phyloP scores from a whole-genome alignment of 2,329 filamentous ascomycete species.

The Pseudogymnoascus pannorum region DNA sequence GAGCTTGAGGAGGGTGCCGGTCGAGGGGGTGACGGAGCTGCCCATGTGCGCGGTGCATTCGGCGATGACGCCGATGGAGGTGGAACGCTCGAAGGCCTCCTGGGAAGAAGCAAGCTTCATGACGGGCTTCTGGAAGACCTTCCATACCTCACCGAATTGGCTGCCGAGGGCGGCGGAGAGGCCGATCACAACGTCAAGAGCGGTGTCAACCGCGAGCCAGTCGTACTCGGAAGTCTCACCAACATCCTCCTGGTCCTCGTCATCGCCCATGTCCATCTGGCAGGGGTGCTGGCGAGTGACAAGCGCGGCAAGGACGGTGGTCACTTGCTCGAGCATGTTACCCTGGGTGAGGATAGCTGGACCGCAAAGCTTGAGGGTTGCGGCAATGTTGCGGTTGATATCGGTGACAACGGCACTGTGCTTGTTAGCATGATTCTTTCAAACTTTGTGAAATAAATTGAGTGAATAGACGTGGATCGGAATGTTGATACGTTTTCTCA shows the following conservation, averaged over 20 bases:
- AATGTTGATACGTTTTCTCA: slow-evolving; percentile 69
- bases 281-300: slow-evolving; percentile 87
- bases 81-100: slow-evolving; percentile 80
- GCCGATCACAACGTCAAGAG: slow-evolving; percentile 81
- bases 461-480: slow-evolving; percentile 31
- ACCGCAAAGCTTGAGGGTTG: slow-evolving; percentile 83
- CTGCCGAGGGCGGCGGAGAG: slow-evolving; percentile 74
- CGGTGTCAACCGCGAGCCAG: slow-evolving; percentile 93
- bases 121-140: slow-evolving; percentile 88
- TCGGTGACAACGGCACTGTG: slow-evolving; percentile 79
- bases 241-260: slow-evolving; percentile 67
- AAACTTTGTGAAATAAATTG: slow-evolving; percentile 14
- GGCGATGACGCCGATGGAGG: slow-evolving; percentile 84
- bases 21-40: slow-evolving; percentile 72
- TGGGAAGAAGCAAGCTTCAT: slow-evolving; percentile 81
- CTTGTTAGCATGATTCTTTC: slow-evolving; percentile 35
- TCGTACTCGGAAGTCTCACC: slow-evolving; percentile 88
- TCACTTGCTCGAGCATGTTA: slow-evolving; percentile 66
- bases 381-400: slow-evolving; percentile 88
- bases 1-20: slow-evolving; percentile 66
- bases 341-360: slow-evolving; percentile 73
- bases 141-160: slow-evolving; percentile 83
- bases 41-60: slow-evolving; percentile 86
- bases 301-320: slow-evolving; percentile 67
- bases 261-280: slow-evolving; percentile 81